A percentile compares a stretch with the other conserved stretches of the same genome.
Conservation (phyloP, 2,329 filamentous ascomycete species). For the Penicillium polonicum region DNA sequence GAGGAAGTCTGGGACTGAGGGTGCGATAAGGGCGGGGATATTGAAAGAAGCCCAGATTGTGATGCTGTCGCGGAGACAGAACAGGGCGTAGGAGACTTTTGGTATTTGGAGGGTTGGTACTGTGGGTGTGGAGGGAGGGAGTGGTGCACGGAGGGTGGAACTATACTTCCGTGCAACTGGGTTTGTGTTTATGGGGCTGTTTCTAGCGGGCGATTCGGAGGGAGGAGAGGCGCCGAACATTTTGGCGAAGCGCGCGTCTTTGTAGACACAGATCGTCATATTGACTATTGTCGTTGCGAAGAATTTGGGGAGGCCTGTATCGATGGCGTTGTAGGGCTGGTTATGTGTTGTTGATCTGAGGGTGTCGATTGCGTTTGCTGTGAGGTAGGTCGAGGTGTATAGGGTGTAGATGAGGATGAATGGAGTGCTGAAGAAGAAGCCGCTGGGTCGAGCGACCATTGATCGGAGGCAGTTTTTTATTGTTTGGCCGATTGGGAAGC, state of each 20-base stretch:
- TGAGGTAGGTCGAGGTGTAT: slow-evolving; percentile 86
- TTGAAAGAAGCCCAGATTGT: slow-evolving; percentile 95
- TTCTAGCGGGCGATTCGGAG: slow-evolving; percentile 33
- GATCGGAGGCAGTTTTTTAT: slow-evolving; percentile 41
- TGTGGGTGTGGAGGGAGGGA: neutral
- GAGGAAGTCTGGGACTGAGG: slow-evolving; percentile 59
- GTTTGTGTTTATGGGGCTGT: slow-evolving; percentile 7
- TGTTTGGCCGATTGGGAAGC: slow-evolving; percentile 43
- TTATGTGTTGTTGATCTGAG: slow-evolving; percentile 63
- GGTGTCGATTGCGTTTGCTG: slow-evolving; percentile 85
- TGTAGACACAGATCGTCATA: slow-evolving; percentile 82
- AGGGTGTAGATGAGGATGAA: slow-evolving; percentile 56
- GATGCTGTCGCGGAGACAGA: slow-evolving; percentile 77
- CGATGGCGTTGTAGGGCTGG: slow-evolving; percentile 59
- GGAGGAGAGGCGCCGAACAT: slow-evolving; percentile 68
- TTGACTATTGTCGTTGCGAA: slow-evolving; percentile 76
- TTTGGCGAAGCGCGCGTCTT: slow-evolving; percentile 80
- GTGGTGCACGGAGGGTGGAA: slow-evolving; percentile 15
- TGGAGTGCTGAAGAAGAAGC: slow-evolving; percentile 49
- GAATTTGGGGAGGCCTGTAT: slow-evolving; percentile 77
- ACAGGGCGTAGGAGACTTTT: slow-evolving; percentile 70
- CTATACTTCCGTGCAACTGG: neutral
- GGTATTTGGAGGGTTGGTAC: slow-evolving; percentile 54
- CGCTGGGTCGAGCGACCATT: slow-evolving; percentile 42
- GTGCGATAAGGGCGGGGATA: slow-evolving; percentile 74